Evolutionary conservation across 192 early-diverging fungal genomes (phyloP), one percentile per base, ranked within the genome.

Genomic region (Backusella parvicylindrica): DNA sequence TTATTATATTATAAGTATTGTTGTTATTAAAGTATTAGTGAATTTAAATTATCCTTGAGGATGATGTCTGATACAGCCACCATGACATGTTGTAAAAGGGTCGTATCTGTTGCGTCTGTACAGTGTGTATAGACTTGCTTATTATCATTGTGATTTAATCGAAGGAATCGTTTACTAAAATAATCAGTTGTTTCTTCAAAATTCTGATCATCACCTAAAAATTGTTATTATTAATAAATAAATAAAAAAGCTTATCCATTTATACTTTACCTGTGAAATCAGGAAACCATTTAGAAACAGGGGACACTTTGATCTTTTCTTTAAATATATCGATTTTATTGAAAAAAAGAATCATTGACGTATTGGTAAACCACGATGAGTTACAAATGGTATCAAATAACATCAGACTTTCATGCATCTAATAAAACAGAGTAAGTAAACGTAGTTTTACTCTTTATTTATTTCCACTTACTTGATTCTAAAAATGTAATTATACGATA

Each of bases 241-340:
- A n/a, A n/a, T n/a, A n/a, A n/a, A n/a, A n/a, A n/a, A n/a, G n/a
- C n/a, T n/a, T n/a, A n/a, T n/a, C n/a, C n/a, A n/a, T n/a, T 30
- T 15, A 16, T 32, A 7, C 3, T n/a, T 72, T 82, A 83, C 88
- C 89, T 71, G 74, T 72, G 41, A 86, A 89, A 63, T 89, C 88
- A 16, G 88, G 81, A 71, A 89, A 89, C 12, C 81, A 87, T 43
- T 68, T 71, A n/a, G 70, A 80, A 30, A 89, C 81, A 30, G 78
- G 79, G 0, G 84, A 83, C 8, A 68, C 47, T 16, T 70, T 11
- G 37, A 89, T 87, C 64, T 89, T 89, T 40, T 80, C 40, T 63
- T 82, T 77, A 63, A 89, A 89, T 28, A 89, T 86, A 71, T 89
- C 88, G 3, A 87, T 88, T 75, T 89, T 89, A 73, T 89, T 89